A percentile compares a stretch with the other conserved stretches of the same genome.
These are phyloP conservation scores for Abrus precatorius DNA, from an alignment of 306 rosid species.

Conservation along the genomic window DNA sequence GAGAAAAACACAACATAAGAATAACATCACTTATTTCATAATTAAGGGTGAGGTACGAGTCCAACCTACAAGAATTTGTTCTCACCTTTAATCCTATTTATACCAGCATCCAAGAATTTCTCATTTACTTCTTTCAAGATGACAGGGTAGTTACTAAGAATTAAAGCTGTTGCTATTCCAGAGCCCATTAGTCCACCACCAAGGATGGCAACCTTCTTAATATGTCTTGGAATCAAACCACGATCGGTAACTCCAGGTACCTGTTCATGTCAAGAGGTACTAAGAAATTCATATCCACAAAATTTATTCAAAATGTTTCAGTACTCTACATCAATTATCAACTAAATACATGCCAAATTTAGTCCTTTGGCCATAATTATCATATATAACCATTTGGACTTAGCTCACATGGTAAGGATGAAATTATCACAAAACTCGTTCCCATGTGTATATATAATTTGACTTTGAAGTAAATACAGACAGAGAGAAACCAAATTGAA, in stretches of 20 bases:
- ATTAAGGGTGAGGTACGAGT: slow-evolving; percentile 24
- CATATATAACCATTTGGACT: not conserved
- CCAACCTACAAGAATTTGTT: slow-evolving; percentile 38
- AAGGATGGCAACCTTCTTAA: slow-evolving; percentile 84
- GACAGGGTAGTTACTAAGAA: slow-evolving; percentile 80
- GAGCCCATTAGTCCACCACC: slow-evolving; percentile 99
- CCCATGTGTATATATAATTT: slow-evolving; percentile 27
- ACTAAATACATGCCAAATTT: not conserved
- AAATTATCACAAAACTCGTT: not conserved
- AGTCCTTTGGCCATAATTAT: slow-evolving; percentile 38
- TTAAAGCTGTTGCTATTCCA: slow-evolving; percentile 90
- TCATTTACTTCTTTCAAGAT: slow-evolving; percentile 90
- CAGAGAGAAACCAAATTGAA: slow-evolving; percentile 12
- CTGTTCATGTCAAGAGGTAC: slow-evolving; percentile 57
- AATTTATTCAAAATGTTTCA: slow-evolving; percentile 9
- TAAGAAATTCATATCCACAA: slow-evolving; percentile 17
- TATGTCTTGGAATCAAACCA: slow-evolving; percentile 81
- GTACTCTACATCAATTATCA: not conserved
- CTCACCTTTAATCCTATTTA: slow-evolving; percentile 88
- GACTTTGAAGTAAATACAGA: not conserved
- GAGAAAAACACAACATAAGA: slow-evolving; percentile 32
- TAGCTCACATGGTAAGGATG: not conserved
- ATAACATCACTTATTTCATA: slow-evolving; percentile 25
- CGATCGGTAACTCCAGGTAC: slow-evolving; percentile 91
- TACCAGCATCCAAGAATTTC: slow-evolving; percentile 89